Percentiles rank a stretch among this genome's conserved stretches.
Conservation (phyloP, 495 filamentous ascomycete species). For the Aspergillus haitiensis region DNA sequence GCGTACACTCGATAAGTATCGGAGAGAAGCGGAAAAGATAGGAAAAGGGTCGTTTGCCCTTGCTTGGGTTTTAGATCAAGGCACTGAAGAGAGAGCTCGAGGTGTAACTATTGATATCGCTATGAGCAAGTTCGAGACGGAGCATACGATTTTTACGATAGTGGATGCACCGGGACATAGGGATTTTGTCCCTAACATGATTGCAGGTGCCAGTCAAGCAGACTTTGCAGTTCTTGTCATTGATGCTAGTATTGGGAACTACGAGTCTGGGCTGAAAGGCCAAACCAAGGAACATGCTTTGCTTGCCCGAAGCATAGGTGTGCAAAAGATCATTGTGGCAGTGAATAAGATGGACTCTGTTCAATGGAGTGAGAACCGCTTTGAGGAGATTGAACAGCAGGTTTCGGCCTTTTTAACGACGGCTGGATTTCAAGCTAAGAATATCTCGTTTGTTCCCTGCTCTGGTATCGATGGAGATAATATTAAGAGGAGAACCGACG, state of each 20-base stretch:
- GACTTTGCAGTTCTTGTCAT: constrained; percentile 96
- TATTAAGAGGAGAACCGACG: constrained; percentile 60
- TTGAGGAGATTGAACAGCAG: constrained; percentile 81
- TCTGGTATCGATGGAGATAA: constrained; percentile 89
- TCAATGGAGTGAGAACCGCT: constrained; percentile 75
- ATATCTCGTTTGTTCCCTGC: constrained; percentile 82
- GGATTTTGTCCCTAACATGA: constrained; percentile 99
- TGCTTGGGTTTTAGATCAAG: constrained; percentile 94
- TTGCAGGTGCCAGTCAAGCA: constrained; percentile 91
- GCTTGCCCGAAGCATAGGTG: constrained; percentile 87
- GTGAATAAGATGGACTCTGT: constrained; percentile 94
- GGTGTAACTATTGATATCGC: constrained; percentile 99
- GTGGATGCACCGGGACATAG: constrained; percentile 91
- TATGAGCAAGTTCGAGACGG: constrained; percentile 88
- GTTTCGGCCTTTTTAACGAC: constrained; percentile 76
- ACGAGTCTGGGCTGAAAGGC: constrained; percentile 88
- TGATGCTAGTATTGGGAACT: constrained; percentile 82
- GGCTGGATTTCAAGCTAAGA: constrained; percentile 76
- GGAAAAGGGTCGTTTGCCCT: constrained; percentile 95
- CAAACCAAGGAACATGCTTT: constrained; percentile 94
- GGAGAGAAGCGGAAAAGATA: constrained; percentile 83
- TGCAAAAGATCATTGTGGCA: constrained; percentile 81
- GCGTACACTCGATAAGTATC: constrained; percentile 82
- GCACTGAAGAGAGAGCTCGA: constrained; percentile 77
- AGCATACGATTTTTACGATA: constrained; percentile 84